Percentiles rank a stretch among this genome's conserved stretches.
phyloP scores from a whole-genome alignment of 768 basidiomycete species.

The Mycena latifolia region DNA sequence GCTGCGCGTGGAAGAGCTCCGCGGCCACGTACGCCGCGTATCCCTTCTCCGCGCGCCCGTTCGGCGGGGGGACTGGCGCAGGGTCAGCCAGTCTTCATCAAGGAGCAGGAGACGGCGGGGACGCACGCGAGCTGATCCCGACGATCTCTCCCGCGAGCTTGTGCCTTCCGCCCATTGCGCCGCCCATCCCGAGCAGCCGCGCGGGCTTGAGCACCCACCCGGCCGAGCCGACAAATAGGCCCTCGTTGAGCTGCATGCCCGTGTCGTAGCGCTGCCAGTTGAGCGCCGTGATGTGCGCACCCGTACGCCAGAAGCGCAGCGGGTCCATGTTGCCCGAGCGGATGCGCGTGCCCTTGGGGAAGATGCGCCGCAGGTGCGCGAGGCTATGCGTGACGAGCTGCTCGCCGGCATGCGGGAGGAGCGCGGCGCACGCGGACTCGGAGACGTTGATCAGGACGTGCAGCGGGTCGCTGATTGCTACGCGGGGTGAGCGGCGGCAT shows the following conservation, averaged over 20 bases:
- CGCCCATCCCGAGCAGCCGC: conserved; percentile 38
- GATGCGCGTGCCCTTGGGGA: conserved; percentile 69
- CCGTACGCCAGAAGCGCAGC: conserved; percentile 64
- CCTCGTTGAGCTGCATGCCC: conserved; percentile 73
- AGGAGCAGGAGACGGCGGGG: too few species aligned
- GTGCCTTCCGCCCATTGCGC: conserved; percentile 32
- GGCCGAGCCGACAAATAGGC: conserved; percentile 66
- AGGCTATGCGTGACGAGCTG: conserved; percentile 57
- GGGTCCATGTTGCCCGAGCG: conserved; percentile 67
- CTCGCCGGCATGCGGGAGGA: conserved; percentile 51
- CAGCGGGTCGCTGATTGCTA: conserved; percentile 55
- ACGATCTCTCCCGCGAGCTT: conserved; percentile 50
- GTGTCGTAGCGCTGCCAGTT: conserved; percentile 75
- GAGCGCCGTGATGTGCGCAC: conserved; percentile 68
- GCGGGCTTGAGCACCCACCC: conserved; percentile 70
- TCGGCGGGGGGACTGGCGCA: conserved; percentile 58
- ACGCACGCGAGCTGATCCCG: conserved; percentile 61
- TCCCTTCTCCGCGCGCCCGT: conserved; percentile 50
- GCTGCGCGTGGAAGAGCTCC: conserved; percentile 56
- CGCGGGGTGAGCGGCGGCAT: not conserved
- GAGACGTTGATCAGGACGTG: conserved; percentile 74
- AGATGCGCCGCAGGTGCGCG: conserved; percentile 65
- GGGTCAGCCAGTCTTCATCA: not conserved
- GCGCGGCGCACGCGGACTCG: conserved; percentile 58
- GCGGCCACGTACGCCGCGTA: conserved; percentile 60